A percentile compares a stretch with the other conserved stretches of the same genome.
Conservation (phyloP, 257 asterid genomes). For the Lycium barbarum region DNA sequence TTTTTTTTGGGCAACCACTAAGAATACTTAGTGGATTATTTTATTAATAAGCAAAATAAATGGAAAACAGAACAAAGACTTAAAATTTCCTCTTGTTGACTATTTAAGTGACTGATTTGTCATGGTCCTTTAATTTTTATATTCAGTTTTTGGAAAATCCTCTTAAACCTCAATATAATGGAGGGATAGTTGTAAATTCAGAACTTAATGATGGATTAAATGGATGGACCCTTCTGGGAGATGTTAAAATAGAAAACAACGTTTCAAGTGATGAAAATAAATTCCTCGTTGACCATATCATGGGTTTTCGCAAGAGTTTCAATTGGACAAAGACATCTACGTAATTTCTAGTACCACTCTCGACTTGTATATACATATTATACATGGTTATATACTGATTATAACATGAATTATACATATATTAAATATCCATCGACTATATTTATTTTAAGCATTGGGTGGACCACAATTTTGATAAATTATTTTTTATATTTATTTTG, state of each 20-base stretch:
- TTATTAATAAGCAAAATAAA: no score
- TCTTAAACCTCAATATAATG: conserved; percentile 43
- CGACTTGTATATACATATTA: background rate
- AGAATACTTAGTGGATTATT: no score
- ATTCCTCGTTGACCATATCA: conserved; percentile 30
- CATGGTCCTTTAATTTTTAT: background rate
- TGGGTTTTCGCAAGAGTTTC: conserved; percentile 33
- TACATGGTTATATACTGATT: background rate
- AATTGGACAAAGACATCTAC: conserved; percentile 33
- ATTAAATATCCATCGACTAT: no score
- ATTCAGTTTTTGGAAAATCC: conserved; percentile 46
- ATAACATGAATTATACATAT: no score
- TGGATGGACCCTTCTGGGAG: conserved; percentile 39
- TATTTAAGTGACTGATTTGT: background rate
- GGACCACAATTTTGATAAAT: background rate
- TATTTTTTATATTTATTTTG: background rate
- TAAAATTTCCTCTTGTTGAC: background rate
- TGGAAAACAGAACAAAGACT: background rate
- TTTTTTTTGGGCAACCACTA: no score
- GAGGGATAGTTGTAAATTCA: conserved; percentile 48
- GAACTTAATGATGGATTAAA: conserved; percentile 37
- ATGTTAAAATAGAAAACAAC: background rate
- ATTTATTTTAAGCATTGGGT: background rate
- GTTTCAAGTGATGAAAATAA: conserved; percentile 34
- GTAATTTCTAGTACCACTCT: conserved; percentile 33